These are phyloP conservation scores for Pythium chondricola DNA, from an alignment of 352 stramenopile species.

Conservation along the genomic window DNA sequence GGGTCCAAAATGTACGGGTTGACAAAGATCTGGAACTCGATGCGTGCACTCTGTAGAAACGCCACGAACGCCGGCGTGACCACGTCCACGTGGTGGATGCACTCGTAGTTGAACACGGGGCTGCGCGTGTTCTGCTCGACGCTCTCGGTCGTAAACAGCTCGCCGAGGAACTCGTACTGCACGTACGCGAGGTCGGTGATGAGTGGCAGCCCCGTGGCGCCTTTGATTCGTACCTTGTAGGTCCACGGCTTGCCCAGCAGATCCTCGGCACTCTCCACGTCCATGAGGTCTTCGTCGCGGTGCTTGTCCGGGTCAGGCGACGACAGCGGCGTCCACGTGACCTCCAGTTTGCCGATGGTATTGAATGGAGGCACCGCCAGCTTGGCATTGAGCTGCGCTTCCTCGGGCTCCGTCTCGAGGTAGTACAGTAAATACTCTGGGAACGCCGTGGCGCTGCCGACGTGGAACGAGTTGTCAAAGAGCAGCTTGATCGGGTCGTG, in stretches of 20 bases:
- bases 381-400: slow-evolving; percentile 87
- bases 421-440: slow-evolving; percentile 91
- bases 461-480: slow-evolving; percentile 91
- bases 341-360: slow-evolving; percentile 90
- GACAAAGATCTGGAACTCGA: slow-evolving; percentile 87
- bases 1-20: slow-evolving; percentile 86
- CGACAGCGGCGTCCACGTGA: slow-evolving; percentile 84
- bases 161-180: slow-evolving; percentile 91
- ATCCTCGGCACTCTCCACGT: slow-evolving; percentile 69
- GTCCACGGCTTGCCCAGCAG: slow-evolving; percentile 89
- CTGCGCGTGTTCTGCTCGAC: slow-evolving; percentile 86
- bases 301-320: slow-evolving; percentile 65
- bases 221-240: slow-evolving; percentile 84
- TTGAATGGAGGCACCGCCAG: slow-evolving; percentile 89
- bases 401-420: slow-evolving; percentile 87
- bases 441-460: slow-evolving; percentile 89
- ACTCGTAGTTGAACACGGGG: slow-evolving; percentile 87
- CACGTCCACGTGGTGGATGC: slow-evolving; percentile 78
- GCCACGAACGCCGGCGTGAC: slow-evolving; percentile 87
- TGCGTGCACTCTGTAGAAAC: slow-evolving; percentile 71
- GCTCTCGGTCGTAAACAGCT: slow-evolving; percentile 89
- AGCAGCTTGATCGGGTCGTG: slow-evolving; percentile 91
- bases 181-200: slow-evolving; percentile 89
- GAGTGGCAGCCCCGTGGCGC: slow-evolving; percentile 76
- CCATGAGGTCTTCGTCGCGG: slow-evolving; percentile 53